Evolutionary conservation across 1,284 basidiomycete genomes (phyloP), one percentile per base, ranked within the genome.

Genomic region (Cryptococcus sp.): DNA sequence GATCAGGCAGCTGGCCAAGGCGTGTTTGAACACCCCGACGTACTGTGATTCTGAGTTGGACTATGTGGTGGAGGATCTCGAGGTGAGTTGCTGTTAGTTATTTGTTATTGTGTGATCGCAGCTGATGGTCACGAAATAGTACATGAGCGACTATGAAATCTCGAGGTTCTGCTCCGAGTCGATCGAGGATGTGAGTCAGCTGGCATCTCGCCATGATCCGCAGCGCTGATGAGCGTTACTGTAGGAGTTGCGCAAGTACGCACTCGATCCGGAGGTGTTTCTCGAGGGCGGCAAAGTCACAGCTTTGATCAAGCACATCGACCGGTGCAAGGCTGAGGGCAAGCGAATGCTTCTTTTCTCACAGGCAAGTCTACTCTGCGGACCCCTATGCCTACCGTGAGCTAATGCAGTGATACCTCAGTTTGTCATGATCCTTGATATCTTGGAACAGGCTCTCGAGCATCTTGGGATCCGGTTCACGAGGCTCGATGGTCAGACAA

Each of bases 361-460:
- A 38, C 93, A 95, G 81, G 89, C 88, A 63, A 57, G 80, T 66
- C 36, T 13, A 0, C 4, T 36, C 40, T 59, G 24, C 48, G 38
- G 16, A 33, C 9, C 28, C 4, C 5, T 33, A 33, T 4, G 4
- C 28, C 28, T 4, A 33, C 21, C 55, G 16, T 37, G 23, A 24
- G 38, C 57, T 47, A 43, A 24, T 36, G 5, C 28, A 9, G 9
- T 9, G 28, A 13, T n/a, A n/a, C 8, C 2, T 12, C 63, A 94
- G 89, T 97, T 97, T 76, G 93, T 91, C 3, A 93, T 97, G 81
- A 86, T 96, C 49, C 82, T 97, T 46, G 91, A 96, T 73, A 97
- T 98, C 66, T 81, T 98, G 4, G 86, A 91, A 78, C 84, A 85
- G n/a, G 83, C 95, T 11, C 80, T 99, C 33, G 86, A 87, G 53